Evolutionary conservation across 306 rosid species (phyloP).

Genomic region (Medicago lupulina): DNA sequence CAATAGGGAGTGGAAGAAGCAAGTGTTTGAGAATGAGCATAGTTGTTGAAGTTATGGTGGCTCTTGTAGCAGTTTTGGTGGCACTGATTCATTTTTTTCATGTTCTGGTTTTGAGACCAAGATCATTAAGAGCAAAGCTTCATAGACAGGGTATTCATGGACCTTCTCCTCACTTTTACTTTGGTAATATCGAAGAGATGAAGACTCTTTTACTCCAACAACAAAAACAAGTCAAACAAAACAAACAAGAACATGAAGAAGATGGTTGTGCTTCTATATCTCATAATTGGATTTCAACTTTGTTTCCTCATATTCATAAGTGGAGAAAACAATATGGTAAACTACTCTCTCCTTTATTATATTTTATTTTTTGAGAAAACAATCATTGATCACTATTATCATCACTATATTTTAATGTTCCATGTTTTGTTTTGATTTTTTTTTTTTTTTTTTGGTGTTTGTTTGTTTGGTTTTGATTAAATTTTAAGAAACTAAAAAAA

Average conservation of each 20-base stretch:
- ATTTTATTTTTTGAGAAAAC: background rate
- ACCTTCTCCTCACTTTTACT: conserved; percentile 55
- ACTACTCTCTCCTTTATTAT: background rate
- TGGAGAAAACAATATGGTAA: conserved; percentile 16
- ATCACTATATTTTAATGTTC: background rate
- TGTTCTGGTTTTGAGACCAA: conserved; percentile 51
- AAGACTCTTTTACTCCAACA: conserved; percentile 46
- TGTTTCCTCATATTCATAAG: conserved; percentile 18
- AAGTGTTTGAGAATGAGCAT: background rate
- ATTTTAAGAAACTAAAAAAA: too few relatives aligned
- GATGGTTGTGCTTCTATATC: conserved; percentile 34
- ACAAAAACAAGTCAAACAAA: background rate
- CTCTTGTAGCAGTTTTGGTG: background rate
- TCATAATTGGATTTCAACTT: conserved; percentile 57
- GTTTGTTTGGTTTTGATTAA: background rate
- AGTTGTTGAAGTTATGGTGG: background rate
- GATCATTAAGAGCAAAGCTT: conserved; percentile 58
- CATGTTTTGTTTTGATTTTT: background rate
- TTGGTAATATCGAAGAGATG: conserved; percentile 65
- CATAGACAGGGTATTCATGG: conserved; percentile 72
- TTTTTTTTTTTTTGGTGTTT: background rate
- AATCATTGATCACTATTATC: background rate
- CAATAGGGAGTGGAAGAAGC: background rate
- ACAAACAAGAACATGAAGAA: background rate
- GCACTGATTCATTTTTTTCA: conserved; percentile 37